phyloP scores from a whole-genome alignment of 192 early-diverging fungal species.

The Diversispora eburnea region DNA sequence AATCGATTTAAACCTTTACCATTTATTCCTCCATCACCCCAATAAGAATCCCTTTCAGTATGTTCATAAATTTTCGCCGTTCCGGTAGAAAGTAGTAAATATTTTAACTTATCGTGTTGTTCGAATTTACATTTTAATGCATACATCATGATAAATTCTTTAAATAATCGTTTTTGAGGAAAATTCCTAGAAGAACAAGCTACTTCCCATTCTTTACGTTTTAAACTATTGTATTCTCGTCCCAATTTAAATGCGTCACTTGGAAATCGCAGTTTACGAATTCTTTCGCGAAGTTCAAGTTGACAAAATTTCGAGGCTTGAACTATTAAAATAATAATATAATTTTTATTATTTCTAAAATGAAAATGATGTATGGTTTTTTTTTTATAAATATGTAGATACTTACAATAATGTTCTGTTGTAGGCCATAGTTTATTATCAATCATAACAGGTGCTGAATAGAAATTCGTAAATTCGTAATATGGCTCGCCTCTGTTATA shows the following conservation, averaged over 20 bases:
- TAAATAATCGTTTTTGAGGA: background rate
- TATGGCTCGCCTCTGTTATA: conserved; percentile 36
- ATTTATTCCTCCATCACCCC: conserved; percentile 40
- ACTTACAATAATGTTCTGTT: conserved; percentile 44
- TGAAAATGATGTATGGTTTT: too few species aligned
- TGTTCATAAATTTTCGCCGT: conserved; percentile 31
- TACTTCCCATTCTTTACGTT: conserved; percentile 46
- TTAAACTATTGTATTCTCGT: conserved; percentile 28
- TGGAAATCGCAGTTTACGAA: conserved; percentile 28
- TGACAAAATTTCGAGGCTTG: conserved; percentile 4
- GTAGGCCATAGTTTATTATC: conserved; percentile 34
- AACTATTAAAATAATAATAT: background rate
- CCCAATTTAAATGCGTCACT: conserved; percentile 45
- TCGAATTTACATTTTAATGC: conserved; percentile 41
- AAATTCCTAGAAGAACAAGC: background rate
- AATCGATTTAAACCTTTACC: conserved; percentile 38
- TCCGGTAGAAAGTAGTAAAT: conserved; percentile 35
- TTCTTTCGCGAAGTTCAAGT: conserved; percentile 17
- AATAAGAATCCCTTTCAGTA: conserved; percentile 40
- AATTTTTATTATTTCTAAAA: too few species aligned
- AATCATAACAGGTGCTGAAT: conserved; percentile 28
- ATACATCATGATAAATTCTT: conserved; percentile 40
- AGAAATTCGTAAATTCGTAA: conserved; percentile 48
- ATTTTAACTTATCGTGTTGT: conserved; percentile 34
- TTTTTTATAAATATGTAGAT: background rate